phyloP scores from a whole-genome alignment of 2,329 filamentous ascomycete genomes.

The Hypoxylon sp. region DNA sequence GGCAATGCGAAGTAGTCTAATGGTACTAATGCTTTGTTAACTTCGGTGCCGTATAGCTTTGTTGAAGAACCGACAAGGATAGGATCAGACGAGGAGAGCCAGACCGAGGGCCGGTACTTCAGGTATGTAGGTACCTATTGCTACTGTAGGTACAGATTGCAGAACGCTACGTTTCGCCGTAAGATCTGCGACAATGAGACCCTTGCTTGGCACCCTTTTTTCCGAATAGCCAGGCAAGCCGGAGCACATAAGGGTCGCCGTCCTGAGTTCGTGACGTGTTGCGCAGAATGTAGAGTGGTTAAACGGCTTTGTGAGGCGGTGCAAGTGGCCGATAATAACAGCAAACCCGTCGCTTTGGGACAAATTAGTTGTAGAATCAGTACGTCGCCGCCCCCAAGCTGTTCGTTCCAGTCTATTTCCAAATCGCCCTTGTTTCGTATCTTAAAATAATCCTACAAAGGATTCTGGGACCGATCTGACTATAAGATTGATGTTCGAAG shows the following conservation, averaged over 20 bases:
- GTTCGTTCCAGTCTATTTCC: constrained; percentile 18
- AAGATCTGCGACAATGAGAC: constrained; percentile 43
- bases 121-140: constrained; percentile 10
- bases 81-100: constrained; percentile 25
- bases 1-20: constrained; percentile 20
- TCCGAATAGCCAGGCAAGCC: constrained; percentile 26
- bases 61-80: constrained; percentile 2
- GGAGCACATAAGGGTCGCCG: constrained; percentile 26
- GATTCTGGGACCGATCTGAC: constrained; percentile 20
- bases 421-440: constrained; percentile 39
- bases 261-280: constrained; percentile 39
- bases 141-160: constrained; percentile 15
- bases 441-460: constrained; percentile 40
- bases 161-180: constrained; percentile 37
- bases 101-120: constrained; percentile 23
- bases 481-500: constrained; percentile 6
- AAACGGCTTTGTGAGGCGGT: constrained; percentile 39
- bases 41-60: constrained; percentile 10
- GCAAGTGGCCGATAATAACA: constrained; percentile 32
- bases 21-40: constrained; percentile 23
- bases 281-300: constrained; percentile 34
- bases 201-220: constrained; percentile 39
- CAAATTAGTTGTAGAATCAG: constrained; percentile 17
- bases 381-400: constrained; percentile 17
- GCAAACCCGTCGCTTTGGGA: constrained; percentile 24